A percentile compares a stretch with the other conserved stretches of the same genome.
These are phyloP conservation scores for Theileria annulata DNA, from an alignment of 169 alveolate species.

Conservation along the genomic window DNA sequence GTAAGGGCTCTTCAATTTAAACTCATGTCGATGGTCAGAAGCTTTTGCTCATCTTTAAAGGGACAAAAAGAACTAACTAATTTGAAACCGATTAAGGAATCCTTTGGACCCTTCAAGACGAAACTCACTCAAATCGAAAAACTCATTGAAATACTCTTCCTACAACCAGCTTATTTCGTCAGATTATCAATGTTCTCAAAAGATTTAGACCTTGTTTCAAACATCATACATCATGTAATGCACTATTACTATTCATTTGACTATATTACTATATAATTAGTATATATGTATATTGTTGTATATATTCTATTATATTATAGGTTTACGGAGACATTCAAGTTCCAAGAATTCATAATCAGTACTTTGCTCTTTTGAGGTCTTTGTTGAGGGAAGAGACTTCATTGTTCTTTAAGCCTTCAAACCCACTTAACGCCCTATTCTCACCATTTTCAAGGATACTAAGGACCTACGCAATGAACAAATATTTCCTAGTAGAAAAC, in stretches of 20 bases:
- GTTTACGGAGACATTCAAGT: conserved; percentile 24
- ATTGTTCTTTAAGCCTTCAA: conserved; percentile 50
- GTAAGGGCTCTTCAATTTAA: conserved; percentile 57
- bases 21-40: conserved; percentile 28
- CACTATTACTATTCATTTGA: too few relatives aligned
- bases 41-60: conserved; percentile 7
- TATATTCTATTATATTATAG: too few relatives aligned
- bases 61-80: not conserved
- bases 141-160: conserved; percentile 28
- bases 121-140: conserved; percentile 23
- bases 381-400: conserved; percentile 52
- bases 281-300: not conserved
- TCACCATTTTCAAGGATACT: conserved; percentile 61
- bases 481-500: conserved; percentile 12
- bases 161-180: conserved; percentile 63
- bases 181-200: conserved; percentile 53
- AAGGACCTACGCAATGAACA: conserved; percentile 24
- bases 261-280: too few relatives aligned
- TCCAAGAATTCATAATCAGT: conserved; percentile 55
- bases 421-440: conserved; percentile 48
- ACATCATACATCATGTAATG: conserved; percentile 29
- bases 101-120: not conserved
- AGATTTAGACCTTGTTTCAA: conserved; percentile 27
- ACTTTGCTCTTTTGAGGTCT: conserved; percentile 37
- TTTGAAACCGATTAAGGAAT: not conserved